Evolutionary conservation across 768 basidiomycete species (phyloP).

Genomic region (Naganishia vishniacii): DNA sequence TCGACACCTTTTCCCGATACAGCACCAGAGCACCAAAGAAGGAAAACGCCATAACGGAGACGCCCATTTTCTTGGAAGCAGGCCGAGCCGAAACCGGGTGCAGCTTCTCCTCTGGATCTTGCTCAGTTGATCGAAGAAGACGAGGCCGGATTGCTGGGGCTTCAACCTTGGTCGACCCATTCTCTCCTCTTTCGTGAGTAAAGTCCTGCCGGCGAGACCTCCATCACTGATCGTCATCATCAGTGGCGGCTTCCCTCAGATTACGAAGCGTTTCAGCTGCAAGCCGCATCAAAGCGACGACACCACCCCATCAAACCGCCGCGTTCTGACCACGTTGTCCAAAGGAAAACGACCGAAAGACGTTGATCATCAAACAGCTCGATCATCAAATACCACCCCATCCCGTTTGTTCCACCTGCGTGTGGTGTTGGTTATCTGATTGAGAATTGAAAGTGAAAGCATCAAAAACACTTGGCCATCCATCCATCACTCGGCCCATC

Average conservation of each 20-base stretch:
- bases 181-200: too few species aligned
- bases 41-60: constrained; percentile 3
- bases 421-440: not conserved
- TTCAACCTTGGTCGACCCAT: too few species aligned
- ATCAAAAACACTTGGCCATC: not conserved
- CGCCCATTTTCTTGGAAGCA: not conserved
- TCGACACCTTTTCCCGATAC: not conserved
- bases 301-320: not conserved
- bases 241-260: not conserved
- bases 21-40: constrained; percentile 4
- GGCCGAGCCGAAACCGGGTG: not conserved
- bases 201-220: too few species aligned
- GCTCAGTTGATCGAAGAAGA: not conserved
- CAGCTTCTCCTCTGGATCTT: constrained; percentile 4
- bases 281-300: not conserved
- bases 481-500: not conserved
- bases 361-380: too few species aligned
- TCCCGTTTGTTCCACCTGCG: not conserved
- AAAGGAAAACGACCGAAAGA: too few species aligned
- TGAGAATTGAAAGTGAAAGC: not conserved
- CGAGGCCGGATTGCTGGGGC: constrained; percentile 1
- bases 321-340: too few species aligned
- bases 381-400: too few species aligned
- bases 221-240: too few species aligned
- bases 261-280: not conserved